Evolutionary conservation across 2,329 filamentous ascomycete species (phyloP), one percentile per base, ranked within the genome.

Genomic region (Didymella pinodella): DNA sequence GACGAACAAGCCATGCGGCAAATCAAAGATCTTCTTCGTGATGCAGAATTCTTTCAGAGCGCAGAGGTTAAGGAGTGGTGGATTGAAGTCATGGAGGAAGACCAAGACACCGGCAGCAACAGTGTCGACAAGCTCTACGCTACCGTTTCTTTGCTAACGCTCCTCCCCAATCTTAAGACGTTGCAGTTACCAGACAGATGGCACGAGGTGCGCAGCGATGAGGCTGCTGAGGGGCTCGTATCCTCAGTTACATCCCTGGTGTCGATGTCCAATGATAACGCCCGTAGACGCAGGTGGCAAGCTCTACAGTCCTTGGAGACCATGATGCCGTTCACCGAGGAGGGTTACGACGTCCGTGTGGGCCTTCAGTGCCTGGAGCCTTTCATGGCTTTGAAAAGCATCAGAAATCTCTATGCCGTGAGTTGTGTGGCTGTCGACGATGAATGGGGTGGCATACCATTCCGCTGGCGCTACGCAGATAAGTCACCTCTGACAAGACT

Each of bases 391-490:
- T 62, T 75, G 7, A 54, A 61, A 3, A 67, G 65, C 38, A 51
- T 76, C n/a, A 64, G 64, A 10, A 70, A 71, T 25, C 57, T 75
- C 2, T 75, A 69, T 47, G 69, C 69, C 14, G 67, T 75, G 5
- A 73, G 72, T 48, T 70, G 67, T 22, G 63, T 75, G 4, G 72
- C 73, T 18, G 54, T 74, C 16, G 68, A 75, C 12, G 73, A 76
- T n/a, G 64, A 65, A 16, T 74, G 70, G 61, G 67, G 64, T 18
- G 70, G 71, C 4, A 65, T 67, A 10, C 65, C 71, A 8, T 73
- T 76, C 57, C 45, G 61, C 25, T 76, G 74, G 74, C 59, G 53
- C 4, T 54, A 56, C 22, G 64, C 67, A n/a, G 59, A 31, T 20
- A 65, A 62, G 12, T 72, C 70, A 2, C 63, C 65, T 0, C 44